Base-by-base conservation (phyloP, 495 filamentous ascomycete genomes). In the Penicillium diatomitis region DNA sequence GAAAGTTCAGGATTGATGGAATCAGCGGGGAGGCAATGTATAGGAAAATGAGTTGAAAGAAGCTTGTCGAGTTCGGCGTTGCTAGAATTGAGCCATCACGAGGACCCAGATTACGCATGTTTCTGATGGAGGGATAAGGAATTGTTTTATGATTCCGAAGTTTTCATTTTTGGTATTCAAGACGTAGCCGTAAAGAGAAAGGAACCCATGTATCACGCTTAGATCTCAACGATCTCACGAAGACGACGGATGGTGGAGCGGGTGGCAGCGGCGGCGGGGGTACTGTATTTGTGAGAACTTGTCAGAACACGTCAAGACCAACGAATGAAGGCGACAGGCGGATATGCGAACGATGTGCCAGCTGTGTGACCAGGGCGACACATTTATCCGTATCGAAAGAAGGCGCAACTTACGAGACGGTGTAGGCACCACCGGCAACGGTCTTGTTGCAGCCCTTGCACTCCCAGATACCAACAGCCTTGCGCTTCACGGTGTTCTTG, bases 171-270 rank as follows among this genome's bases (percentile, higher is more conserved):
- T 69, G 65, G 63, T 65, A 67, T 69, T 68, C 55, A 61, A 20
- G 65, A 68, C 67, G 66, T 69, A 56, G 69, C 54, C 61, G 57
- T 59, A 61, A 51, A 57, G 56, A 59, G 57, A 64, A 70, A 68
- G 54, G 56, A 64, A 71, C 71, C 66, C 66, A 68, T 66, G 35
- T 53, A 60, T 65, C 60, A 59, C 67, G 63, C 69, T 71, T 88
- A 98, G 66, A 94, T 87, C 83, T 97, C 92, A 67, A 88, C 86
- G 77, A 97, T 94, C 75, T 97, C 92, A 67, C 92, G 84, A 75
- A 98, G 81, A 78, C 92, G 83, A 71, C 94, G 87, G 71, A 98
- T 92, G 58, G 92, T 98, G 55, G 91, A 96, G 70, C 94, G 83
- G 70, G 90, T 95, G 48, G 92, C 89, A 59, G 92, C 91, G 49